Evolutionary conservation across 345 rosid species (phyloP).

Genomic region (Populus nigra): DNA sequence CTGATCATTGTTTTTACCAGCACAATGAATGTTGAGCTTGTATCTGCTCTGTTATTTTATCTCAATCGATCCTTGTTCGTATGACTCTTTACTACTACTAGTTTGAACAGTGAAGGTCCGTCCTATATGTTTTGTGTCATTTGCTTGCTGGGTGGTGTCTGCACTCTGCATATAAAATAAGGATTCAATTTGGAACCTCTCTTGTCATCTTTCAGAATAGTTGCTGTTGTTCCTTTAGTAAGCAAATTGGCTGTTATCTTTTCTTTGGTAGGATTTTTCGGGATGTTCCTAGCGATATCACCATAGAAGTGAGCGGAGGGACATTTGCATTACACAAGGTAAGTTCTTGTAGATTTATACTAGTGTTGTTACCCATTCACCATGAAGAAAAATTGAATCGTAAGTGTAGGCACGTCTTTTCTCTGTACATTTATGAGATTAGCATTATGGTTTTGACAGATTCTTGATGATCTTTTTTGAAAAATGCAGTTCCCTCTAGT

Average conservation of each 20-base stretch:
- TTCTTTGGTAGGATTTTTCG: slow-evolving; percentile 72
- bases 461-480: slow-evolving; percentile 1
- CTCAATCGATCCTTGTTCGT: neutral
- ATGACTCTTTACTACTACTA: neutral
- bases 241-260: slow-evolving; percentile 1
- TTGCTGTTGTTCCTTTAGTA: slow-evolving; percentile 1
- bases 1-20: neutral
- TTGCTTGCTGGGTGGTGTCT: neutral
- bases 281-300: slow-evolving; percentile 91
- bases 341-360: neutral
- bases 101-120: neutral
- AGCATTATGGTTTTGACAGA: neutral
- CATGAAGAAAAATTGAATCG: neutral
- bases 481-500: slow-evolving; percentile 84
- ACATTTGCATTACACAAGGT: slow-evolving; percentile 87
- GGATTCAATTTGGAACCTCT: neutral
- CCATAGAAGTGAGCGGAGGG: slow-evolving; percentile 73
- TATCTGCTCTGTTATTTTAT: neutral
- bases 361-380: too few species aligned
- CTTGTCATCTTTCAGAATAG: neutral
- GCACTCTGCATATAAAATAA: neutral
- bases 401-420: neutral
- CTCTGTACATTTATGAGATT: neutral
- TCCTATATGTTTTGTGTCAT: neutral
- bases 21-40: neutral